Base-by-base conservation (phyloP, 768 basidiomycete genomes). In the Gymnopilus junonius region DNA sequence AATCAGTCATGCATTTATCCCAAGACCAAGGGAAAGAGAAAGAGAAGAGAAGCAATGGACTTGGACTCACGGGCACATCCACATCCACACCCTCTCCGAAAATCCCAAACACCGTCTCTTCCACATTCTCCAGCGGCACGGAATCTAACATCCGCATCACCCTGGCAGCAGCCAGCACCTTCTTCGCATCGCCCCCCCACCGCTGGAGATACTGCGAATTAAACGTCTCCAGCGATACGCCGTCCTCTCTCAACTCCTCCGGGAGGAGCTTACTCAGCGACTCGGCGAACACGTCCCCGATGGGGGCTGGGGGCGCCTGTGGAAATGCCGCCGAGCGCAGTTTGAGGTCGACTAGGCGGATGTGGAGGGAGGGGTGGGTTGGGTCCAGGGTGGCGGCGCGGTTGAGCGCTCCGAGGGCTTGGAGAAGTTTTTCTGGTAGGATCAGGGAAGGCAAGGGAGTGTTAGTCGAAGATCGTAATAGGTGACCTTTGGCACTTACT, bases 351-450 rank as follows among this genome's bases (percentile, higher is more conserved):
- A 91, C 80, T 40, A 90, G 73, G 34, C 93, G 86, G 17, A 87
- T 66, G 69, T 96, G 93, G 21, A 97, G 76, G 57, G 89, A 86
- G 0, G 94, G 85, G 60, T 89, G 72, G 15, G 86, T 76, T 0
- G 84, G 64, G 56, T 87, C 81, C 11, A 94, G 65, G 3, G 77
- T 70, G 17, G 79, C 79, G 0, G 90, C 92, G 4, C 75, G 79
- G 11, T 78, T 79, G 4, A 98, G 82, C 0, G 91, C 92, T 66
- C 82, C 82, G 3, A 87, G 74, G 0, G 95, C 95, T 68, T 94
- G 92, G 35, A 96, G 77, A 63, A 88, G 87, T 74, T 94, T 93
- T 71, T 87, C 95, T 95, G 32, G n/a, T n/a, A n/a, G n/a, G n/a
- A n/a, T n/a, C n/a, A n/a, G n/a, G n/a, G n/a, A n/a, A n/a, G n/a